Conservation (phyloP, 345 rosid genomes). For the Gossypium anomalum region DNA sequence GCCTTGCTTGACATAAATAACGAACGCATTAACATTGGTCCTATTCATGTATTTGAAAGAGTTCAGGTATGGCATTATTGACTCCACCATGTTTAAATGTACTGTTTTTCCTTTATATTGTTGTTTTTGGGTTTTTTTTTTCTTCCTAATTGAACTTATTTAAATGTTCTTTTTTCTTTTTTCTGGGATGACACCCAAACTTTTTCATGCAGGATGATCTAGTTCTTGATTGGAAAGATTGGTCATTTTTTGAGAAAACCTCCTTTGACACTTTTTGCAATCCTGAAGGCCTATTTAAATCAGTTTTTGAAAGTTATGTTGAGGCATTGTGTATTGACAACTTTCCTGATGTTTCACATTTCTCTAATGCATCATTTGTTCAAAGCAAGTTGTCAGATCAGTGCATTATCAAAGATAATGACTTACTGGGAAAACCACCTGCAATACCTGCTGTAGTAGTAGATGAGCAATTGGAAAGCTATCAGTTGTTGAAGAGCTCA, state of each 20-base stretch:
- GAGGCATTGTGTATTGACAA: conserved; percentile 40
- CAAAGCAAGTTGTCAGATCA: conserved; percentile 28
- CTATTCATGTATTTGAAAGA: conserved; percentile 86
- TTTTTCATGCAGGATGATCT: conserved; percentile 39
- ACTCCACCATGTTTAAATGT: background rate
- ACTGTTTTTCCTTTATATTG: background rate
- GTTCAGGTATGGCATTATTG: conserved; percentile 39
- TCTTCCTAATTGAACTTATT: background rate
- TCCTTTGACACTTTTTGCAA: conserved; percentile 14
- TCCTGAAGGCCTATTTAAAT: conserved; percentile 24
- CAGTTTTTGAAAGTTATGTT: conserved; percentile 27
- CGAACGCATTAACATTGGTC: conserved; percentile 41
- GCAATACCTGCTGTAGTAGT: conserved; percentile 24
- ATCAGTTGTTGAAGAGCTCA: conserved; percentile 26
- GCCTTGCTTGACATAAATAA: conserved; percentile 30
- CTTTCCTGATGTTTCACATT: conserved; percentile 22
- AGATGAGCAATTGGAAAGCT: conserved; percentile 29
- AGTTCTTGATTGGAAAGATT: conserved; percentile 70
- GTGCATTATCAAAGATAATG: conserved; percentile 27
- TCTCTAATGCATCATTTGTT: conserved; percentile 20
- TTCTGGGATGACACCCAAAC: background rate
- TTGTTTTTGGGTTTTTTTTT: conserved; percentile 2
- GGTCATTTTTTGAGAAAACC: conserved; percentile 49
- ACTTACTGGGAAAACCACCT: conserved; percentile 25
- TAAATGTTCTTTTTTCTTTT: background rate